phyloP scores from a whole-genome alignment of 352 stramenopile species.

The Phytophthora brassicae region DNA sequence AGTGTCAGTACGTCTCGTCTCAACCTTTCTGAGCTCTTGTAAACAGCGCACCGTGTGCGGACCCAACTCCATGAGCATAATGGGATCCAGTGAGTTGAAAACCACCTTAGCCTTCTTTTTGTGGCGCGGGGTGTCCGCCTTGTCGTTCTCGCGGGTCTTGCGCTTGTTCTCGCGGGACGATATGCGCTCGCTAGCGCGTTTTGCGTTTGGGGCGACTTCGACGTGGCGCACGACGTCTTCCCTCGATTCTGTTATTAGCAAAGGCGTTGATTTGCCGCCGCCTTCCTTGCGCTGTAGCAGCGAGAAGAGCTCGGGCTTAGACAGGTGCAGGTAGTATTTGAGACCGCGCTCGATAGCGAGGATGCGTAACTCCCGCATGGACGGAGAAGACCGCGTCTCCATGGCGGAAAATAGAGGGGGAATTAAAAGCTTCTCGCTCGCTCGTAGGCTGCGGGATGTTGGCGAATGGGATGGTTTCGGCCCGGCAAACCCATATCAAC shows the following conservation, averaged over 20 bases:
- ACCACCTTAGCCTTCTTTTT: slow-evolving; percentile 62
- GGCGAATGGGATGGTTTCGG: slow-evolving; percentile 29
- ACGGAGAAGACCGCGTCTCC: slow-evolving; percentile 84
- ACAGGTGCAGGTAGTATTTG: slow-evolving; percentile 85
- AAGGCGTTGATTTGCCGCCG: slow-evolving; percentile 27
- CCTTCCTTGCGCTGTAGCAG: slow-evolving; percentile 77
- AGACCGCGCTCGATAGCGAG: slow-evolving; percentile 73
- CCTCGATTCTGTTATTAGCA: slow-evolving; percentile 2
- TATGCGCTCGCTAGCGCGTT: slow-evolving; percentile 56
- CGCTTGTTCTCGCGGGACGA: slow-evolving; percentile 55
- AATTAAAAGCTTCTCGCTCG: slow-evolving; percentile 16
- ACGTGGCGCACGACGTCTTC: slow-evolving; percentile 17
- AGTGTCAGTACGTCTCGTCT: slow-evolving; percentile 17
- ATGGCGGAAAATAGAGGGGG: slow-evolving; percentile 28
- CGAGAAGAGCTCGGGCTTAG: slow-evolving; percentile 78
- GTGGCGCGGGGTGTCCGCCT: slow-evolving; percentile 11
- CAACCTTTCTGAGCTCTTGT: background rate
- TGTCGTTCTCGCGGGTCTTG: slow-evolving; percentile 36
- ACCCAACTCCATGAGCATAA: slow-evolving; percentile 83
- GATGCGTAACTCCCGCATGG: slow-evolving; percentile 72
- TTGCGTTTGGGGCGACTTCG: slow-evolving; percentile 44
- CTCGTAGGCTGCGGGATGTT: slow-evolving; percentile 23
- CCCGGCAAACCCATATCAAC: slow-evolving; percentile 34
- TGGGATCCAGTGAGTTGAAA: slow-evolving; percentile 85
- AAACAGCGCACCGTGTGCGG: slow-evolving; percentile 71